Percentiles rank a stretch among this genome's conserved stretches.
Conservation (phyloP, 1,284 basidiomycete species). For the Pulchroboletus neoregius region DNA sequence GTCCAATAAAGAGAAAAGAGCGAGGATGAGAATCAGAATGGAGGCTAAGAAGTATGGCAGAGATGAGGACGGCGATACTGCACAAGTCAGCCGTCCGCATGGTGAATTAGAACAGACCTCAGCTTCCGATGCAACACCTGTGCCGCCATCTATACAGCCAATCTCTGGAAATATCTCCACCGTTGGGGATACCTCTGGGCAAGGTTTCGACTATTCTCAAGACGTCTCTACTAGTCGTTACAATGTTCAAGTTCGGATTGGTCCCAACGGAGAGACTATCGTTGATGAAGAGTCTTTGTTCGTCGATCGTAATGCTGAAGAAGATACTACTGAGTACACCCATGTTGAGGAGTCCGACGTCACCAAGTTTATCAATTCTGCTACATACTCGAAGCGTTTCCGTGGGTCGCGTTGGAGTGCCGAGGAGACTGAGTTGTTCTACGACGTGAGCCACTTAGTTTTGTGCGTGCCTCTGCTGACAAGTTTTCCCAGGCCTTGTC, state of each 20-base stretch:
- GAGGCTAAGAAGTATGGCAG: constrained; percentile 71
- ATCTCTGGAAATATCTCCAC: constrained; percentile 8
- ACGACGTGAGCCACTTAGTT: constrained; percentile 53
- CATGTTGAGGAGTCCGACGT: constrained; percentile 81
- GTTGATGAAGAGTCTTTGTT: constrained; percentile 78
- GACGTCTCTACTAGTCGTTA: constrained; percentile 62
- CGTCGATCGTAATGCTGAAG: constrained; percentile 63
- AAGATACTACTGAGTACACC: constrained; percentile 66
- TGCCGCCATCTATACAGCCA: constrained; percentile 7
- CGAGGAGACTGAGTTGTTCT: constrained; percentile 85
- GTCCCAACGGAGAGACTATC: constrained; percentile 76
- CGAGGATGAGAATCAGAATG: constrained; percentile 54
- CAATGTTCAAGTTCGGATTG: constrained; percentile 77
- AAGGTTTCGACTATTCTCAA: constrained; percentile 67
- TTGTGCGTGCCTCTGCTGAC: constrained; percentile 1
- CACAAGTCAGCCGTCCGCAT: constrained; percentile 20
- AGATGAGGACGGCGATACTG: constrained; percentile 38
- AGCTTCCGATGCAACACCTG: constrained; percentile 2
- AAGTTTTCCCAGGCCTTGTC: constrained; percentile 60
- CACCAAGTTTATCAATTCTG: constrained; percentile 83
- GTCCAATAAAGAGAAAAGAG: constrained; percentile 61
- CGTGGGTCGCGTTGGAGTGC: constrained; percentile 79
- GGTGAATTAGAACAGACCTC: constrained; percentile 14
- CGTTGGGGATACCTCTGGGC: constrained; percentile 40
- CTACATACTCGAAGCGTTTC: constrained; percentile 72